Evolutionary conservation across 2,329 filamentous ascomycete genomes (phyloP).

Genomic region (Bipolaris victoriae): DNA sequence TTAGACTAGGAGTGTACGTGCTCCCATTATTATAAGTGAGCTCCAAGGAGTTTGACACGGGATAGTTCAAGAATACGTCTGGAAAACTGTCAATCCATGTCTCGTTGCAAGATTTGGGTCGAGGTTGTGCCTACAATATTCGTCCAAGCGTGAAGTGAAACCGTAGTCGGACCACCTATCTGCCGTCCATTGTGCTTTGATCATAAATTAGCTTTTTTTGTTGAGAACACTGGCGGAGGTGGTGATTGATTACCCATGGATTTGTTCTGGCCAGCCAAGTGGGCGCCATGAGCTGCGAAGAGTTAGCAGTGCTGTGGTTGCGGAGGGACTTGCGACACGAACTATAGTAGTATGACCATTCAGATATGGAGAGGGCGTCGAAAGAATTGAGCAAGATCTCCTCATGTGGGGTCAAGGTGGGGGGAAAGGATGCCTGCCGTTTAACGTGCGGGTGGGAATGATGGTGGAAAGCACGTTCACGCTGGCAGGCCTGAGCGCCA

Average conservation of each 20-base stretch:
- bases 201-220: not conserved
- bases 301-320: conserved; percentile 15
- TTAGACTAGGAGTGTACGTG: conserved; percentile 37
- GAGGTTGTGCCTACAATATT: conserved; percentile 37
- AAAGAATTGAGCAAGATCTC: conserved; percentile 51
- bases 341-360: conserved; percentile 50
- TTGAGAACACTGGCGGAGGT: no score
- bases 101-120: no score
- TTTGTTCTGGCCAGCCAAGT: conserved; percentile 43
- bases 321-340: conserved; percentile 4
- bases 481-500: conserved; percentile 44
- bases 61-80: conserved; percentile 50
- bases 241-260: conserved; percentile 30
- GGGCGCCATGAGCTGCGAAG: conserved; percentile 38
- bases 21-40: conserved; percentile 46
- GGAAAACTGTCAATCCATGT: conserved; percentile 2
- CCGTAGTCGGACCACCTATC: conserved; percentile 46
- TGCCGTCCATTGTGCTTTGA: conserved; percentile 48
- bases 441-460: conserved; percentile 34
- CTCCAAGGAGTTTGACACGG: conserved; percentile 43
- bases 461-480: conserved; percentile 35
- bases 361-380: conserved; percentile 48
- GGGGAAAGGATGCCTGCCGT: conserved; percentile 42
- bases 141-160: conserved; percentile 45
- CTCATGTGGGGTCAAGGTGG: conserved; percentile 45